Conservation (phyloP, 78 protist species). For the Polysphondylium violaceum region DNA sequence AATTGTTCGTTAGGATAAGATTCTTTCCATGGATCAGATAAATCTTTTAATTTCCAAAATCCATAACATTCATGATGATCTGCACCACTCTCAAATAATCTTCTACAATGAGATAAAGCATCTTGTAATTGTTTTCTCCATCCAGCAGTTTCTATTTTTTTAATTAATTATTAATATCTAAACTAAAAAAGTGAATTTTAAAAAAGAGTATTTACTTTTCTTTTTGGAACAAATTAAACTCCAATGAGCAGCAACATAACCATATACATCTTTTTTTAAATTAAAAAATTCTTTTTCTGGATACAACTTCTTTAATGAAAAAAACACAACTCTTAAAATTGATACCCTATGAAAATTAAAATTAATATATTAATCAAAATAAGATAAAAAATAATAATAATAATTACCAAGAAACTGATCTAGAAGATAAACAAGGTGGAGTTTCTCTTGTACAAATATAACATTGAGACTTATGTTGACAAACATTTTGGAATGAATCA, state of each 20-base stretch:
- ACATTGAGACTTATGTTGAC: conserved; percentile 23
- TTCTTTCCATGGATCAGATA: conserved; percentile 70
- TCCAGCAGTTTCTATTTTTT: conserved; percentile 39
- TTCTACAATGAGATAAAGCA: conserved; percentile 76
- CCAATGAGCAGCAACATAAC: conserved; percentile 79
- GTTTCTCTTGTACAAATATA: conserved; percentile 33
- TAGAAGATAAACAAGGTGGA: conserved; percentile 63
- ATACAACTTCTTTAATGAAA: conserved; percentile 37
- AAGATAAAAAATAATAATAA: too few species aligned
- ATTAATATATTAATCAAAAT: too few species aligned
- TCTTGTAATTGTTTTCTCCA: conserved; percentile 82
- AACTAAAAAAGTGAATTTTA: neutral
- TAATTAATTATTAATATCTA: neutral
- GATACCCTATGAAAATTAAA: too few species aligned
- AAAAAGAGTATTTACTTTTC: conserved; percentile 23
- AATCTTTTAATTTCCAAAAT: conserved; percentile 71
- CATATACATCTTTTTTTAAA: conserved; percentile 68
- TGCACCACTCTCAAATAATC: conserved; percentile 67
- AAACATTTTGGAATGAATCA: neutral
- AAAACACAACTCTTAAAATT: conserved; percentile 54
- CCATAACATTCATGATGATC: conserved; percentile 75
- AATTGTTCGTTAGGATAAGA: neutral
- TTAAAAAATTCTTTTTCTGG: conserved; percentile 75
- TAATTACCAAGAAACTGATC: conserved; percentile 67
- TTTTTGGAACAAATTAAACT: conserved; percentile 54